These are phyloP conservation scores for Colletotrichum sp. DNA, from an alignment of 2,329 filamentous ascomycete genomes.

Conservation along the genomic window DNA sequence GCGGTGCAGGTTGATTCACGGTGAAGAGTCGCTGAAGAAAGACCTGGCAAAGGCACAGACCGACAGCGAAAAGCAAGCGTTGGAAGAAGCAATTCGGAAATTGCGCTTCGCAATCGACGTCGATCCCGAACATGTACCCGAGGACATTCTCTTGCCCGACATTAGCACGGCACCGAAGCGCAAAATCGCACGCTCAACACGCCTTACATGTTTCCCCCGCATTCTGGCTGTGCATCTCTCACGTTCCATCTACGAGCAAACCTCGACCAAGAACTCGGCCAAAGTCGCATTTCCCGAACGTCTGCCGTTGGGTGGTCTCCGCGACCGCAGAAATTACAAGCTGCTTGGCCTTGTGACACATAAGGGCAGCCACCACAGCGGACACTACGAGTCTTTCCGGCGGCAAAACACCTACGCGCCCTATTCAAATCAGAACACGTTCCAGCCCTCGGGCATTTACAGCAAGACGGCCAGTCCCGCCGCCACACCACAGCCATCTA, in stretches of 20 bases:
- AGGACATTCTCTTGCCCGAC: conserved; percentile 77
- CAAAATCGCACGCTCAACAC: conserved; percentile 85
- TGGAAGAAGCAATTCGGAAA: conserved; percentile 49
- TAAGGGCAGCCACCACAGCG: conserved; percentile 93
- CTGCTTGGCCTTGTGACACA: conserved; percentile 90
- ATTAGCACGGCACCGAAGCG: conserved; percentile 77
- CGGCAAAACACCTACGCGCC: conserved; percentile 78
- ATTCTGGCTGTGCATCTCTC: conserved; percentile 92
- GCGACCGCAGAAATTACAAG: conserved; percentile 81
- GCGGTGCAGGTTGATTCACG: conserved; percentile 85
- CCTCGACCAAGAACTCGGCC: conserved; percentile 90
- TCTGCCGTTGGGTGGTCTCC: conserved; percentile 80
- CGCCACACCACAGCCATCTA: conserved; percentile 54
- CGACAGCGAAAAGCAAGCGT: conserved; percentile 59
- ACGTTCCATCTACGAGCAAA: conserved; percentile 85
- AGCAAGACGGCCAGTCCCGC: conserved; percentile 64
- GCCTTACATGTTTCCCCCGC: conserved; percentile 87
- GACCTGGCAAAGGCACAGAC: conserved; percentile 63
- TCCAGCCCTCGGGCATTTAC: conserved; percentile 77
- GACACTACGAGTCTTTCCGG: conserved; percentile 96
- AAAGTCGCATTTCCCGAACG: conserved; percentile 92
- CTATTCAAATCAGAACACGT: conserved; percentile 82
- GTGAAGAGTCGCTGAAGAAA: conserved; percentile 66
- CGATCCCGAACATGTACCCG: conserved; percentile 80
- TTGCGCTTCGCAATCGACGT: conserved; percentile 74